Conservation (phyloP, 148 eudicot genomes). For the Fagopyrum homotropicum region DNA sequence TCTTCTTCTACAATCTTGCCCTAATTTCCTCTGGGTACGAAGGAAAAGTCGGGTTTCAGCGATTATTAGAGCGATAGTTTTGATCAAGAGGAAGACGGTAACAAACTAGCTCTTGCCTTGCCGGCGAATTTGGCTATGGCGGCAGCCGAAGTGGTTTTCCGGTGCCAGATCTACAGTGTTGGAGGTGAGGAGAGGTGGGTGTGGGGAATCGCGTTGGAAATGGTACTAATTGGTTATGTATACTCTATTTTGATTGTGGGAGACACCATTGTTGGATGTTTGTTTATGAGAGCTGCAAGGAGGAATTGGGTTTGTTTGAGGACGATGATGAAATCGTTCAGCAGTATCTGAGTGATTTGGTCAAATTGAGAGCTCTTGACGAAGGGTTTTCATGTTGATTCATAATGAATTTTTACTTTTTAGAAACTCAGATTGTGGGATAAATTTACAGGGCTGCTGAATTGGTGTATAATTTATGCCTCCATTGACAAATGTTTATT, state of each 20-base stretch:
- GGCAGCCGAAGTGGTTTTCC: slow-evolving; percentile 60
- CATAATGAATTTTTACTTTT: too few species aligned
- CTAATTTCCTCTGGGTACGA: slow-evolving; percentile 22
- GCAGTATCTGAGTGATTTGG: neutral
- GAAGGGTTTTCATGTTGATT: neutral
- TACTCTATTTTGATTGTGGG: slow-evolving; percentile 52
- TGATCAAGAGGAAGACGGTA: slow-evolving; percentile 44
- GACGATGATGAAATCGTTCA: too few species aligned
- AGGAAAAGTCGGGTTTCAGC: slow-evolving; percentile 33
- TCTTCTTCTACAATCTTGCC: slow-evolving; percentile 46
- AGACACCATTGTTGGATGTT: slow-evolving; percentile 42
- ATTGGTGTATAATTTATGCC: too few species aligned
- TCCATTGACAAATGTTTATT: too few species aligned
- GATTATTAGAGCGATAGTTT: slow-evolving; percentile 41
- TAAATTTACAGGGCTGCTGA: too few species aligned
- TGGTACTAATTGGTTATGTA: slow-evolving; percentile 12
- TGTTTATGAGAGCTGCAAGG: slow-evolving; percentile 46
- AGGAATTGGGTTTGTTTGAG: neutral
- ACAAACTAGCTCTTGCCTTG: slow-evolving; percentile 42
- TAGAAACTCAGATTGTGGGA: too few species aligned
- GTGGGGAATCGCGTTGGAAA: too few species aligned
- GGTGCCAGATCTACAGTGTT: slow-evolving; percentile 29
- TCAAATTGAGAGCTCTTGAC: neutral
- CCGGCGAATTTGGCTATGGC: slow-evolving; percentile 26
- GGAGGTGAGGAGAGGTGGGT: too few species aligned